Base-by-base conservation (phyloP, 164 flowering plant species). In the Annona squamosa region DNA sequence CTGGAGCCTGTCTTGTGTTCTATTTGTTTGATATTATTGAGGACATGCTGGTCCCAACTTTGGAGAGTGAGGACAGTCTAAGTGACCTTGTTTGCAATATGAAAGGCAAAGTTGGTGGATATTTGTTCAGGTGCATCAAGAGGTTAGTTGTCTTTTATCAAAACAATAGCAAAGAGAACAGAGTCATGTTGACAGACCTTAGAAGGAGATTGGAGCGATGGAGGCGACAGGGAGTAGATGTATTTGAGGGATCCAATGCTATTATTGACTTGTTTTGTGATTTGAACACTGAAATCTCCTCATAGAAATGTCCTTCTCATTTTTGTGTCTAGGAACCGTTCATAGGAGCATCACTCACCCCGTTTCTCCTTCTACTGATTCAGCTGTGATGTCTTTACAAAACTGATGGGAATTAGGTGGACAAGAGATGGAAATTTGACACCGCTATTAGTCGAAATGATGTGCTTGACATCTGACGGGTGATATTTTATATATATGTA, bases 1-100 rank as follows among this genome's bases (percentile, higher is more conserved):
- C 84, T 66, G 93, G 90, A 52, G 83, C 83, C 43, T 66, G 80
- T 63, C 79, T 87, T 72, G 88, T 85, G 69, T 88, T 90, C 77
- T 72, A 76, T 44, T 74, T 87, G 73, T 85, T 84, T 62, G 91
- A 90, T 77, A 59, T 74, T 59, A 78, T 78, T 71, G 88, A 89
- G 74, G 86, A 78, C 16, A 80, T 91, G 79, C 72, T 88, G 42
- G 67, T 47, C 42, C 80, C 86, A 6, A 59, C 82, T 63, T 82
- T 79, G 74, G 88, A 84, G 5, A 73, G 72, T 76, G 89, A 87
- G 76, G 85, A 83, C 57, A 72, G 69, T 18, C 82, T 71, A 64
- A 9, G 73, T 1, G 82, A 87, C 48, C 84, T 82, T 77, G 44
- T 87, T 48, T 79, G 68, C 77, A 78, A 67, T 74, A 68, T 83